Evolutionary conservation across 805 yeast genomes (phyloP).

Genomic region (Candida glaebosa): DNA sequence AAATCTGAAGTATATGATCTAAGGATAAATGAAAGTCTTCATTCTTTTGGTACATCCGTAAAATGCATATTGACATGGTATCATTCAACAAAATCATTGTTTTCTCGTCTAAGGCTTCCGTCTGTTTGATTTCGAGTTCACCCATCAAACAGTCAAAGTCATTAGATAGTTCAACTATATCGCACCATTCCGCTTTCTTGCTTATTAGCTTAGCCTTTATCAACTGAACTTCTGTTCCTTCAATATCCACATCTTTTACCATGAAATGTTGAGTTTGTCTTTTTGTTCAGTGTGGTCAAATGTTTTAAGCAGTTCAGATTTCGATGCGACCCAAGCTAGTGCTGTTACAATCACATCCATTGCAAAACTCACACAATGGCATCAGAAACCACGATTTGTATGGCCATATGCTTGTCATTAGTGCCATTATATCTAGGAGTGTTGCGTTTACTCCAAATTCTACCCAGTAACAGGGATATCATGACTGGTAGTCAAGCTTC

Average conservation of each 20-base stretch:
- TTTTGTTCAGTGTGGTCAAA: background rate
- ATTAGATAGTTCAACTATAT: background rate
- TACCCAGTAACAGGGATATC: background rate
- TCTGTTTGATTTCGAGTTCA: background rate
- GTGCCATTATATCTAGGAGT: background rate
- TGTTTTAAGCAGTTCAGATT: too few relatives aligned
- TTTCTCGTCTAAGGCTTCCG: background rate
- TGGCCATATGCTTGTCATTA: background rate
- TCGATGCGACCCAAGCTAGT: too few relatives aligned
- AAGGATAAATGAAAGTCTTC: constrained; percentile 1
- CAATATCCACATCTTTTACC: background rate
- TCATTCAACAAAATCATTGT: constrained; percentile 51
- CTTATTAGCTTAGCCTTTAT: background rate
- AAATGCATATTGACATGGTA: constrained; percentile 60
- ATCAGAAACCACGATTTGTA: background rate
- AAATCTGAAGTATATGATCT: constrained; percentile 12
- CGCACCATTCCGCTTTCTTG: background rate
- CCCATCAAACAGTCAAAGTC: background rate
- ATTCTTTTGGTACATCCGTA: constrained; percentile 46
- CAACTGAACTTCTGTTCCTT: background rate
- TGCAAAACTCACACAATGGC: too few relatives aligned
- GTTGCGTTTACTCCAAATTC: background rate
- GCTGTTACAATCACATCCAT: too few relatives aligned
- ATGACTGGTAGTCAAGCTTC: background rate
- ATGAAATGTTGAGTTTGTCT: background rate